Evolutionary conservation across 768 basidiomycete genomes (phyloP), one percentile per base, ranked within the genome.

Genomic region (Lactarius evosmus): DNA sequence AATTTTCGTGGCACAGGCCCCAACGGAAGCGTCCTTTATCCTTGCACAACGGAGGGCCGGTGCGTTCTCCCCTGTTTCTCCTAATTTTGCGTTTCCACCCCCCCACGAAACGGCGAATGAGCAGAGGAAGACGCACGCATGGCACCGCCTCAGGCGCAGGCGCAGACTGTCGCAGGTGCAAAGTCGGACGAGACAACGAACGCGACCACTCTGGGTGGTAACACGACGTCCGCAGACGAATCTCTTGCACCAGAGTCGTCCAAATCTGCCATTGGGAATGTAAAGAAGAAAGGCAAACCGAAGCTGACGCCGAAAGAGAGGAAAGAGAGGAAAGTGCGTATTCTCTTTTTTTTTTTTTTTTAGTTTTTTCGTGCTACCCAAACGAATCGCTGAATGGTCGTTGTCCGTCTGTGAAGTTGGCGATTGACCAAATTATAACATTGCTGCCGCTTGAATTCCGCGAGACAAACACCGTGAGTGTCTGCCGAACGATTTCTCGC

Each of bases 391-490:
- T 32, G 0, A 52, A 29, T 29, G 27, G 12, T 8, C 27, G 14
- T 52, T 32, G 14, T 7, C 36, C 36, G 36, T 56, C 33, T 58
- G 29, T 27, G 3, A 56, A 87, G 83, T 72, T 87, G 65, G 81
- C 82, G 56, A 77, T 88, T 34, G 92, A 94, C 66, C 84, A 83
- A 62, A 82, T 91, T 17, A 81, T 95, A 17, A 81, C 86, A 29
- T 84, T 82, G 59, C 78, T 96, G 40, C 95, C 95, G 0, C 79
- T 98, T 14, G 95, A 96, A 74, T 98, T 94, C 72, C 83, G 95
- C 27, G 95, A 95, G 9, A 88, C 80, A 67, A 92, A 96, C 75
- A 88, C 90, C 2, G 93, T 92, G 71, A 60, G 89, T 78, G 33
- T 36, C 19, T 56, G 50, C 38, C 41, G 51, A 29, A 51, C 27